Evolutionary conservation across 73 alveolate genomes (phyloP), one percentile per base, ranked within the genome.

Genomic region (Paramecium primaurelia): DNA sequence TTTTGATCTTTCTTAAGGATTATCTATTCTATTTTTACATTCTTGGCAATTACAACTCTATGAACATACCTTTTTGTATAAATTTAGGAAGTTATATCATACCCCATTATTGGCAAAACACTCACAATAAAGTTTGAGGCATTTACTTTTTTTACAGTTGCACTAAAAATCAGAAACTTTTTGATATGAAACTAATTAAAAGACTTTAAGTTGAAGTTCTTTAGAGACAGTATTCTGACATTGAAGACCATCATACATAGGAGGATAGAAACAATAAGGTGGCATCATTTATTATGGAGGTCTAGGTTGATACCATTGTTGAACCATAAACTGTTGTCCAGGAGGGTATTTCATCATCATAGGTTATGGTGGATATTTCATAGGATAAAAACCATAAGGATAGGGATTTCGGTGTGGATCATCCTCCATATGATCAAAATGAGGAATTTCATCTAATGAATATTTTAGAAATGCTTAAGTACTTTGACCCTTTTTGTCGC

Each of bases 41-140:
- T 71, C 87, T 34, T 37, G 30, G 85, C 94, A 88, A 36, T 88
- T 88, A 47, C 94, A 88, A 34, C 84, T 54, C 71, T 88, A 37
- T 18, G 92, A 49, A 71, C 94, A 88, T 6, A 64, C 77, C 92
- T 59, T 26, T 10, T 49, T 47, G 26, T 77, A 44, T 4, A 54
- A n/a, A 54, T 18, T 54, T n/a, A 54, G 69, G 36, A 54, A 2
- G 26, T 73, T 9, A 73, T 8, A 73, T 36, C 37, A 22, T 73
- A 73, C 87, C 87, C 87, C 40, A 73, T 73, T 73, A 40, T 73
- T 73, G 37, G 94, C 94, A 77, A 88, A 88, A 26, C 94, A 88
- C 14, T 88, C 94, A 22, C 94, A 88, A 69, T 88, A 88, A 7
- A 88, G 49, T 42, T 88, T 88, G 71, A 88, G 40, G 32, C 94